A percentile compares a stretch with the other conserved stretches of the same genome.
These are phyloP conservation scores for Podila epicladia DNA, from an alignment of 192 early-diverging fungal species.

Conservation along the genomic window DNA sequence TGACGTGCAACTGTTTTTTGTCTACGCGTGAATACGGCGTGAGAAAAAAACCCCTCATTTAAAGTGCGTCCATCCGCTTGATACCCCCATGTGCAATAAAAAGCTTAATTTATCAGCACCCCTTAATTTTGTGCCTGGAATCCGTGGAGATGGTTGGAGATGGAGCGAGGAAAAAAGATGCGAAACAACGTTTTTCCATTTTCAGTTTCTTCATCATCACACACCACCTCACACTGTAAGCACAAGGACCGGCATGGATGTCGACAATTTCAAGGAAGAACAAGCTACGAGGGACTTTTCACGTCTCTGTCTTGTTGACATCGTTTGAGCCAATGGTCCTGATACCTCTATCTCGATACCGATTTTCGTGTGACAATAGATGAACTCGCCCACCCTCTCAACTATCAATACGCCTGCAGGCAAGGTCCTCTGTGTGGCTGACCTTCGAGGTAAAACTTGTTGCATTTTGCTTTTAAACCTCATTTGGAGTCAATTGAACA, in stretches of 20 bases:
- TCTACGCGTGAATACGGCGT: not conserved
- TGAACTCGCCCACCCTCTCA: conserved; percentile 43
- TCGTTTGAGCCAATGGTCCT: not conserved
- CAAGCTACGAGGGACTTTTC: too few relatives aligned
- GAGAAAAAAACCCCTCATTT: not conserved
- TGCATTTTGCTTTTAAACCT: not conserved
- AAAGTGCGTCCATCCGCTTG: not conserved
- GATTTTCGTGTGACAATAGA: not conserved
- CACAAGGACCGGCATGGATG: too few relatives aligned
- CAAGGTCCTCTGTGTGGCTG: conserved; percentile 62
- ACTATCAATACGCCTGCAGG: conserved; percentile 53
- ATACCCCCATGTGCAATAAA: too few relatives aligned
- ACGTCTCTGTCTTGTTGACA: not conserved
- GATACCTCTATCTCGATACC: not conserved
- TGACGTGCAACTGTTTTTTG: not conserved
- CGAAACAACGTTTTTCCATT: not conserved
- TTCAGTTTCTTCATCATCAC: not conserved
- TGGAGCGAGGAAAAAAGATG: not conserved
- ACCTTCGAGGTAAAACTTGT: conserved; percentile 54
- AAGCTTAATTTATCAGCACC: too few relatives aligned
- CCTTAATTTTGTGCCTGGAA: conserved; percentile 2
- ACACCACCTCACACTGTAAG: not conserved
- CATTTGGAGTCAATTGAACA: too few relatives aligned
- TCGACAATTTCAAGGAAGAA: too few relatives aligned
- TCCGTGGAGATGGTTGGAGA: not conserved